phyloP scores from a whole-genome alignment of 1,139 yeast species.

The Hansenula sp. region DNA sequence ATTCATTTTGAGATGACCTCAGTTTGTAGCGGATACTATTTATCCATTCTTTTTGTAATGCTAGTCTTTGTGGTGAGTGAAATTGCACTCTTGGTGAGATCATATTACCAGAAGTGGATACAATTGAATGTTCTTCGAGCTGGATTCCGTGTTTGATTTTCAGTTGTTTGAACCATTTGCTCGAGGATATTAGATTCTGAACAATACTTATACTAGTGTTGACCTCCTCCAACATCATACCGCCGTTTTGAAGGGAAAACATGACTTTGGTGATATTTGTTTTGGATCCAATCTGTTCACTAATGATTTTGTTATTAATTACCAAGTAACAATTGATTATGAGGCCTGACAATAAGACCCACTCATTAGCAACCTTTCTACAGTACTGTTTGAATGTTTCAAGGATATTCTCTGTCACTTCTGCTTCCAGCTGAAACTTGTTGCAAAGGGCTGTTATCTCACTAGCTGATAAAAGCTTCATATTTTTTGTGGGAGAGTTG shows the following conservation, averaged over 20 bases:
- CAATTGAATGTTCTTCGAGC: slow-evolving; percentile 1
- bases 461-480: slow-evolving; percentile 34
- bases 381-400: slow-evolving; percentile 48
- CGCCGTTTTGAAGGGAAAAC: slow-evolving; percentile 52
- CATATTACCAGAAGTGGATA: slow-evolving; percentile 13
- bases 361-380: slow-evolving; percentile 55
- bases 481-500: slow-evolving; percentile 13
- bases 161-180: slow-evolving; percentile 49
- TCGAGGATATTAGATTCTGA: slow-evolving; percentile 47
- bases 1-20: too few relatives aligned
- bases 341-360: slow-evolving; percentile 68
- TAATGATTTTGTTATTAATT: slow-evolving; percentile 45
- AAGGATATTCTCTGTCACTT: slow-evolving; percentile 45
- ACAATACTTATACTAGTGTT: slow-evolving; percentile 49
- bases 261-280: slow-evolving; percentile 45
- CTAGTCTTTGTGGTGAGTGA: slow-evolving; percentile 1
- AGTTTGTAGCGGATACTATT: neutral
- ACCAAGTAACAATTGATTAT: slow-evolving; percentile 55
- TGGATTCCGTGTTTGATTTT: slow-evolving; percentile 30
- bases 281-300: slow-evolving; percentile 44
- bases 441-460: slow-evolving; percentile 60
- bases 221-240: slow-evolving; percentile 42
- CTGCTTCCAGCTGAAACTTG: slow-evolving; percentile 55
- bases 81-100: slow-evolving; percentile 11
- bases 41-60: slow-evolving; percentile 7